Evolutionary conservation across 495 filamentous ascomycete genomes (phyloP).

Genomic region (Aspergillus sclerotioniger): DNA sequence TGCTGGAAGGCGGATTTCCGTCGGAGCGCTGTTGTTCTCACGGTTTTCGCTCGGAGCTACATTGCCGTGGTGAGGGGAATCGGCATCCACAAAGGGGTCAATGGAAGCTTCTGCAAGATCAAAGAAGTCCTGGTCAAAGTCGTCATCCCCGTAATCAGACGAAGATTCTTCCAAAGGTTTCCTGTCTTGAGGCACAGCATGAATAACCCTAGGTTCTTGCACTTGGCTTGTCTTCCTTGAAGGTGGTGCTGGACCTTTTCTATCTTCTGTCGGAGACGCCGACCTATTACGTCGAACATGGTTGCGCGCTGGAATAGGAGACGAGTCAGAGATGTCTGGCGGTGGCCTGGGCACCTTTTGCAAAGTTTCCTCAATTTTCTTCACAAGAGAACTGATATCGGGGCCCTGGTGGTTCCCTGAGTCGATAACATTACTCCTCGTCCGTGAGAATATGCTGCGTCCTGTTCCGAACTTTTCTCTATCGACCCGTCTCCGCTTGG

Average conservation of each 20-base stretch:
- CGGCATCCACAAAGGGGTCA: conserved; percentile 31
- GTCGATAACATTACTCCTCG: conserved; percentile 51
- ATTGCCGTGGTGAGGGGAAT: not conserved
- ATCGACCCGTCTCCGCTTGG: conserved; percentile 51
- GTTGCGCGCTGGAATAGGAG: conserved; percentile 48
- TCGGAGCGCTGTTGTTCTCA: not conserved
- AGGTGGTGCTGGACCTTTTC: conserved; percentile 9
- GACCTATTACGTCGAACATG: conserved; percentile 36
- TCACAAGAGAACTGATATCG: conserved; percentile 60
- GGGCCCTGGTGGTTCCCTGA: conserved; percentile 52
- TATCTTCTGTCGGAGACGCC: conserved; percentile 48
- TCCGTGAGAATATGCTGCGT: conserved; percentile 46
- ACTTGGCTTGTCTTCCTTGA: conserved; percentile 8
- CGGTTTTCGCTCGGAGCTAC: not conserved
- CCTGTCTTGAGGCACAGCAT: conserved; percentile 12
- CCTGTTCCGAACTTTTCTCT: conserved; percentile 29
- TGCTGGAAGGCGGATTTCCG: not conserved
- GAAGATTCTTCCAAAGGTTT: conserved; percentile 36
- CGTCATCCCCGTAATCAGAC: conserved; percentile 62
- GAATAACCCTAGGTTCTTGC: conserved; percentile 6
- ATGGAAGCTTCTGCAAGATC: conserved; percentile 44
- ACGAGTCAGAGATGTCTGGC: conserved; percentile 49
- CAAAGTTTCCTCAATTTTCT: conserved; percentile 64
- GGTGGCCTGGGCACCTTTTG: conserved; percentile 36
- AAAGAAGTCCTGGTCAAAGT: conserved; percentile 55